Base-by-base conservation (phyloP, 2,329 filamentous ascomycete species). In the Clarireedia sp. region DNA sequence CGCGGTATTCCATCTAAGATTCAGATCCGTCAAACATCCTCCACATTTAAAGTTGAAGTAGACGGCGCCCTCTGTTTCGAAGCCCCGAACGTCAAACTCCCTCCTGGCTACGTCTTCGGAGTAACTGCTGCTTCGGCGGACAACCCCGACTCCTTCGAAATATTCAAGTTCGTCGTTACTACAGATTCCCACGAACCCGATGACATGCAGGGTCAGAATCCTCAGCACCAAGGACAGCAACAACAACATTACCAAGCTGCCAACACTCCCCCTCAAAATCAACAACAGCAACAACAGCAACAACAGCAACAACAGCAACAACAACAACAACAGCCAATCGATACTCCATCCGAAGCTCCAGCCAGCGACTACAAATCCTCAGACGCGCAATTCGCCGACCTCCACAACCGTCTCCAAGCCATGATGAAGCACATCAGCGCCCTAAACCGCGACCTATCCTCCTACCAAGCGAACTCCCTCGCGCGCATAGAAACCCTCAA, bases 71-170 rank as follows among this genome's bases (percentile, higher is more conserved):
- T 81, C 41, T 99, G 94, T 75, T 96, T 99, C 73, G 82, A 89
- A 67, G 92, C 84, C 51, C 75, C 85, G 70, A 87, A 89, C 75
- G 79, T 97, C 66, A 77, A 76, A 59, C 79, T 99, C 23, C 94
- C 92, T 3, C 65, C 78, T 2, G 89, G 89, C 62, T 95, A 97
- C 74, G 80, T 81, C 69, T 89, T 96, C 62, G 94, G 94, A 64
- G 75, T 99, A 63, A 90, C 87, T 12, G 94, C 92, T 43, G 88
- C 89, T 16, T 92, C 89, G 3, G 88, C 89, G 29, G 92, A 97
- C 63, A 91, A 84, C 65, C 90, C 94, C 0, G 94, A 99, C 73
- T 95, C 90, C 5, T 95, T 96, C 66, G 94, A 99, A 72, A 72
- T 96, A 62, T 94, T 91, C 77, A 95, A 92, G 69, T 80, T 97